Evolutionary conservation across 129 eudicot species (phyloP).

Genomic region (Helianthus annuus): DNA sequence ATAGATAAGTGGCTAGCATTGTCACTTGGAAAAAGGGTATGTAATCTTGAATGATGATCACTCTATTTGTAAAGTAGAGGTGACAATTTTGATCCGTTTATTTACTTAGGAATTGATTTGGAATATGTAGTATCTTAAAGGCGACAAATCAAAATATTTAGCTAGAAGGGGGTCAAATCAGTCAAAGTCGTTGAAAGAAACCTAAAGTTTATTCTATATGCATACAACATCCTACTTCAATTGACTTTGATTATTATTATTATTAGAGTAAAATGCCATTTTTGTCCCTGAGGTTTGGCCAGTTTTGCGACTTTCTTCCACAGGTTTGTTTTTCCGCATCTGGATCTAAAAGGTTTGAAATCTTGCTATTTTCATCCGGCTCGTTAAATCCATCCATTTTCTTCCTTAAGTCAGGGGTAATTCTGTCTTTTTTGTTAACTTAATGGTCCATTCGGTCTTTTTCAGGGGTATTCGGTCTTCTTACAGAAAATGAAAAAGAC

Average conservation of each 20-base stretch:
- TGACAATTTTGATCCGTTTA: slow-evolving; percentile 5
- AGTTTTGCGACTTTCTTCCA: too few species aligned
- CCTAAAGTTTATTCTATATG: slow-evolving; percentile 10
- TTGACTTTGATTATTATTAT: neutral
- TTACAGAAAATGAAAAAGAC: too few species aligned
- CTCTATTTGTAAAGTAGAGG: slow-evolving; percentile 3
- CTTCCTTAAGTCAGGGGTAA: too few species aligned
- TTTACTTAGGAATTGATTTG: slow-evolving; percentile 1
- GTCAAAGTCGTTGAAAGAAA: slow-evolving; percentile 6
- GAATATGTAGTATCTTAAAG: neutral
- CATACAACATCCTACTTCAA: neutral
- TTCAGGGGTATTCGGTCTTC: too few species aligned
- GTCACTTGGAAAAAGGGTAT: slow-evolving; percentile 76
- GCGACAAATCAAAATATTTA: neutral
- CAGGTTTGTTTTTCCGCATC: too few species aligned
- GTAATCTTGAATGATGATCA: slow-evolving; percentile 28
- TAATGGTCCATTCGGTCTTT: too few species aligned
- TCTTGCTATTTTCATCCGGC: too few species aligned
- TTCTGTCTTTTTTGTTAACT: too few species aligned
- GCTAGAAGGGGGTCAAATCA: neutral
- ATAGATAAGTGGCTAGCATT: slow-evolving; percentile 70
- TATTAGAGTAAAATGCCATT: neutral
- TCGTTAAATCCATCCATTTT: too few species aligned
- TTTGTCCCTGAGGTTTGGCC: too few species aligned
- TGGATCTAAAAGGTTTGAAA: too few species aligned